phyloP scores from a whole-genome alignment of 1,139 yeast genomes.

The Suhomyces chickasaworum region DNA sequence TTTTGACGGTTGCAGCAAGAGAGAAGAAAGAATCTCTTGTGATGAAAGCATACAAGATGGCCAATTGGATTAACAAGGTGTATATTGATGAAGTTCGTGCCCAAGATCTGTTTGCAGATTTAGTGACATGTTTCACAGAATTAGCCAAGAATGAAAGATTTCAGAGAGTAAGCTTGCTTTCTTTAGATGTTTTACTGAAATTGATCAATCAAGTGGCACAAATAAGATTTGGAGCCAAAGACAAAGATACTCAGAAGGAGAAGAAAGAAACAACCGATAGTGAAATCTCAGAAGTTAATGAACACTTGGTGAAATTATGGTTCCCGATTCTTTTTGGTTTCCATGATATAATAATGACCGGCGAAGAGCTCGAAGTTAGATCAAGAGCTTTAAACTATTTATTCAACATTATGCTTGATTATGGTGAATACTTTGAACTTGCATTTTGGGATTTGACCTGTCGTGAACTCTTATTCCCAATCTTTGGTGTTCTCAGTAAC shows the following conservation, averaged over 20 bases:
- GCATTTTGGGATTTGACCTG: conserved; percentile 85
- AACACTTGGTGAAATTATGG: conserved; percentile 55
- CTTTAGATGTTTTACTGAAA: conserved; percentile 73
- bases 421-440: conserved; percentile 73
- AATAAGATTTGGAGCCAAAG: conserved; percentile 28
- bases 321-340: conserved; percentile 84
- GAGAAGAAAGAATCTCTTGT: conserved; percentile 62
- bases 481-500: conserved; percentile 75
- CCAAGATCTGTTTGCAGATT: conserved; percentile 74
- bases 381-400: conserved; percentile 81
- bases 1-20: conserved; percentile 66
- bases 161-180: conserved; percentile 78
- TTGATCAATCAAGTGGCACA: conserved; percentile 63
- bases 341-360: conserved; percentile 88
- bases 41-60: conserved; percentile 61
- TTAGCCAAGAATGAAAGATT: conserved; percentile 82
- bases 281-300: conserved; percentile 28
- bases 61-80: conserved; percentile 62
- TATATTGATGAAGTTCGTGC: conserved; percentile 63
- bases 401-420: conserved; percentile 77
- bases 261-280: conserved; percentile 10
- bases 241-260: conserved; percentile 17
- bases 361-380: conserved; percentile 92
- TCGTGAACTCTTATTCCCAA: conserved; percentile 80
- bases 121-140: conserved; percentile 76